Base-by-base conservation (phyloP, 192 early-diverging fungal genomes). In the Rhizophagus sp. region DNA sequence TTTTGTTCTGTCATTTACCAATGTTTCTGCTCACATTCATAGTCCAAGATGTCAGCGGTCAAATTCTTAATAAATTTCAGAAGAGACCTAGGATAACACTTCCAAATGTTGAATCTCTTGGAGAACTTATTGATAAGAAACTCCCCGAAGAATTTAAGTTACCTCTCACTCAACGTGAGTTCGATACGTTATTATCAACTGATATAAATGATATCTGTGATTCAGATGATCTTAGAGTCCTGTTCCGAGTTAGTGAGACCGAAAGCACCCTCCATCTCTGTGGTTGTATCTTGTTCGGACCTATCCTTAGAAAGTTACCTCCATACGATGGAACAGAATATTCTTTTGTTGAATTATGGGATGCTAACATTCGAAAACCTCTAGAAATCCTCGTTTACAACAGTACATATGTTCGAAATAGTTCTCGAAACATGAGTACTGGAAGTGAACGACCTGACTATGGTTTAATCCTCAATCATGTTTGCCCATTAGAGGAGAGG, bases 391-490 rank as follows among this genome's bases (percentile, higher is more conserved):
- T 72, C 39, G 4, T 71, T 72, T 7, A 0, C 22, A 30, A 72
- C 8, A 19, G 39, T 8, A 47, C 6, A 33, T 72, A 4, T 24
- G 9, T 72, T 34, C 22, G 17, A 3, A 72, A 72, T 44, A 73
- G 11, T 3, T 72, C 36, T 72, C 4, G 0, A 33, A 47, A 47
- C 15, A 72, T n/a, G 3, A 47, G 70, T 41, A n/a, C 19, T 36
- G 0, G n/a, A 0, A 49, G 6, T 25, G n/a, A 73, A 9, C 39
- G n/a, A 24, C 71, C 41, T 25, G 71, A 49, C 22, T 72, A 2
- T 72, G 41, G 71, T 24, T 17, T 73, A 10, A 73, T 73, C 34
- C 39, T 72, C 11, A 72, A 72, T 44, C 1, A 34, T n/a, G n/a
- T 11, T 41, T 72, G 15, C 19, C 39, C 71, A 0, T 73, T 73